Base-by-base conservation (phyloP, 495 filamentous ascomycete species). In the Podospora pseudopauciseta region DNA sequence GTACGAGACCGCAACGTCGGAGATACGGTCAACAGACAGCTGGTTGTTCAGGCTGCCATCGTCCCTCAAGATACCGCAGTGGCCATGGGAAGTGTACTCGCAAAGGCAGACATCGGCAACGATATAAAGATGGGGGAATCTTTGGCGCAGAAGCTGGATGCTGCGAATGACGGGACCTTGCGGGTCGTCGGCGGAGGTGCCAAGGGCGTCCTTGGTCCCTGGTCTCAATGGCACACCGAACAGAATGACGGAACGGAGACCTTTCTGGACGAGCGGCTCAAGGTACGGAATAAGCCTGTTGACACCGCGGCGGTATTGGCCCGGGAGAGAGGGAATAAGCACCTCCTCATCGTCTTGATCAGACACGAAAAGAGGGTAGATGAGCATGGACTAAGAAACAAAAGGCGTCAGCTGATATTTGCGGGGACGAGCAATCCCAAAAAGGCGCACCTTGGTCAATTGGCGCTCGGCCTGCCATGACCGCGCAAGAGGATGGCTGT, bases 61-160 rank as follows among this genome's bases (percentile, higher is more conserved):
- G 71, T 97, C 92, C 57, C 92, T 86, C 27, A 98, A 84, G 70
- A 99, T 96, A 58, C 96, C 95, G 76, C 95, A 99, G 81, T 99
- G 95, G 58, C 95, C 95, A 75, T 99, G 95, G n/a, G 91, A 94
- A 6, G 95, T 98, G 80, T 99, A 99, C 79, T 99, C 95, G 84
- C 95, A 99, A 4, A 99, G 89, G 77, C 95, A 98, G 60, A 99
- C 95, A 79, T 99, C 95, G 49, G 89, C 86, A 63, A 90, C 88
- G 71, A 99, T 90, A 78, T 95, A 99, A 60, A 99, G 86, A 53
- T 90, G 85, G 6, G 96, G 95, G 78, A 97, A 97, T 23, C 86
- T 80, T 65, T 89, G 86, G 66, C 93, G 89, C 56, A 99, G 81
- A 19, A 96, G 86, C 19, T 88, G 89, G 77, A 98, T 96, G 20